phyloP scores from a whole-genome alignment of 805 yeast species.

The Saccharomycopsis sp. region DNA sequence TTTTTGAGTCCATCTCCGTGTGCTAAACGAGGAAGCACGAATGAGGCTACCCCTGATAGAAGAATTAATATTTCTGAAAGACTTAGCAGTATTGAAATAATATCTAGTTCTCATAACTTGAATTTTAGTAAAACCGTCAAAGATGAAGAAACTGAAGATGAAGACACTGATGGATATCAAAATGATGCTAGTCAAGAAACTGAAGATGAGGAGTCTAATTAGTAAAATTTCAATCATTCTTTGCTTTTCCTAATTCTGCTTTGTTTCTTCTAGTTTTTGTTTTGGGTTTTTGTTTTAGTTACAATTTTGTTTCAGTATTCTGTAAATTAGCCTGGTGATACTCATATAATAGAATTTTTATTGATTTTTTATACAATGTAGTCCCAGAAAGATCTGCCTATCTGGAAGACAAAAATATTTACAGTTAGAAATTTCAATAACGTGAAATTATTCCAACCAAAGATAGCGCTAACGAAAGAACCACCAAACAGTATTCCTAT shows the following conservation, averaged over 20 bases:
- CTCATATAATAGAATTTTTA: not conserved
- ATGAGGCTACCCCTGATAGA: not conserved
- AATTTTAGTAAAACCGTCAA: slow-evolving; percentile 22
- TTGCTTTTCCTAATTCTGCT: not conserved
- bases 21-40: slow-evolving; percentile 5
- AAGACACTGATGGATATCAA: slow-evolving; percentile 19
- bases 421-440: too few species aligned
- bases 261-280: not conserved
- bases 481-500: too few species aligned
- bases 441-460: too few species aligned
- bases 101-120: slow-evolving; percentile 4
- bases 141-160: slow-evolving; percentile 25
- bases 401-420: too few species aligned
- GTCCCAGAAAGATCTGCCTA: too few species aligned
- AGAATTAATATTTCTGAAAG: slow-evolving; percentile 1
- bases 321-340: not conserved
- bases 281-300: not conserved
- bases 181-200: slow-evolving; percentile 1
- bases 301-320: not conserved
- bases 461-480: too few species aligned
- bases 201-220: not conserved
- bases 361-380: too few species aligned
- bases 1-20: slow-evolving; percentile 66
- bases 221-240: not conserved
- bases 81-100: slow-evolving; percentile 2